Percentiles rank a stretch among this genome's conserved stretches.
phyloP scores from a whole-genome alignment of 2,329 filamentous ascomycete genomes.

The Tolypocladium paradoxum region DNA sequence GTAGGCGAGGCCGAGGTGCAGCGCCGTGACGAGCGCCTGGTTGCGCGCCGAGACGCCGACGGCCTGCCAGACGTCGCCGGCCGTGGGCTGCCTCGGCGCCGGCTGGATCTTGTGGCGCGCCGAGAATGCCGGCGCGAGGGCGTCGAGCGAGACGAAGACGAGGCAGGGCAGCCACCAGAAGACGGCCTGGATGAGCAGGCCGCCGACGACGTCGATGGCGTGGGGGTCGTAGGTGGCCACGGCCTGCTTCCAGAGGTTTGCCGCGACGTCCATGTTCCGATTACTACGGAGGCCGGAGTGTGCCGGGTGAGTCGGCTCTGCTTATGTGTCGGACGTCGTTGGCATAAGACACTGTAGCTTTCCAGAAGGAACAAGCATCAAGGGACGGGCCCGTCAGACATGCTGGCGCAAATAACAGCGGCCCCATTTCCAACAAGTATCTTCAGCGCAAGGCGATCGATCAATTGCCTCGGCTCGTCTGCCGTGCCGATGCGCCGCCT shows the following conservation, averaged over 20 bases:
- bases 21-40: slow-evolving; percentile 27
- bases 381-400: not conserved
- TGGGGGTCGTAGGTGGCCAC: slow-evolving; percentile 16
- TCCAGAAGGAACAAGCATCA: too few relatives aligned
- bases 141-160: slow-evolving; percentile 31
- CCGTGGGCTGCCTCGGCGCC: slow-evolving; percentile 35
- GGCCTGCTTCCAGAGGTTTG: slow-evolving; percentile 10
- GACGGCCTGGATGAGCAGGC: slow-evolving; percentile 26
- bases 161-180: slow-evolving; percentile 35
- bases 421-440: too few relatives aligned
- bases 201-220: slow-evolving; percentile 29
- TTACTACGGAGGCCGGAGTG: too few relatives aligned
- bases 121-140: slow-evolving; percentile 34
- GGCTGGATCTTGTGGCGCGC: slow-evolving; percentile 44
- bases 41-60: slow-evolving; percentile 33
- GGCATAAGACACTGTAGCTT: not conserved
- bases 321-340: too few relatives aligned
- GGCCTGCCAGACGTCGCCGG: slow-evolving; percentile 32
- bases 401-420: not conserved
- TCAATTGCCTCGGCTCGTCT: not conserved
- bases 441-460: too few relatives aligned
- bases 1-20: slow-evolving; percentile 16
- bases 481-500: too few relatives aligned
- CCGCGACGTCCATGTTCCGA: not conserved
- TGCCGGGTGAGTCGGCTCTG: too few relatives aligned